Conservation (phyloP, 1,284 basidiomycete species). For the Athelia sp. region DNA sequence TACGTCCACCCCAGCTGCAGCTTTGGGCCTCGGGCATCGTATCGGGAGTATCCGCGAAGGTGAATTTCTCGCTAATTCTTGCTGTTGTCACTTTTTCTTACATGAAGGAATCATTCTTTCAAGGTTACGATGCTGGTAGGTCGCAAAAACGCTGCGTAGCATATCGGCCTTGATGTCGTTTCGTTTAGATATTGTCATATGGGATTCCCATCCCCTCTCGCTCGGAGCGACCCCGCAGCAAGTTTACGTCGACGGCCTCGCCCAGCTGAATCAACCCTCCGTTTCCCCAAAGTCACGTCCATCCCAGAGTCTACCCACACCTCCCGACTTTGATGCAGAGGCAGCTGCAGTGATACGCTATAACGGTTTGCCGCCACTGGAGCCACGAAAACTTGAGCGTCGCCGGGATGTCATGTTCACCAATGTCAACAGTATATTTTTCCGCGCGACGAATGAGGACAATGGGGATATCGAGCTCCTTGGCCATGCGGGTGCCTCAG, state of each 20-base stretch:
- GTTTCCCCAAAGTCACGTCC: constrained; percentile 25
- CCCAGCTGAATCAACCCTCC: constrained; percentile 44
- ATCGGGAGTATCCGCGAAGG: constrained; percentile 65
- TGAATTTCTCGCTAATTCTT: constrained; percentile 2
- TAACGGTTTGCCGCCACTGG: constrained; percentile 64
- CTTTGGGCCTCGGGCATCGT: constrained; percentile 72
- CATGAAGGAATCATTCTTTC: background rate
- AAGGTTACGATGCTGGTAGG: constrained; percentile 42
- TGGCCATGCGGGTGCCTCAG: constrained; percentile 9
- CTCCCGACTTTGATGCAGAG: constrained; percentile 59
- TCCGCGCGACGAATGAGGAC: constrained; percentile 41
- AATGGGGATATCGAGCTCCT: constrained; percentile 21
- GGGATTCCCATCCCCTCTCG: constrained; percentile 71
- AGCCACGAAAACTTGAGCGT: constrained; percentile 25
- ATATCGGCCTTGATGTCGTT: constrained; percentile 6
- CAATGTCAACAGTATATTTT: constrained; percentile 42
- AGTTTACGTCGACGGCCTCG: constrained; percentile 67
- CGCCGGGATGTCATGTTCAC: constrained; percentile 39
- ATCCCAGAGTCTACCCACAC: constrained; percentile 30
- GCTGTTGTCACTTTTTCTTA: background rate
- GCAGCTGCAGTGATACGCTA: constrained; percentile 43
- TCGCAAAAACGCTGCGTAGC: constrained; percentile 43
- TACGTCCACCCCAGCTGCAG: constrained; percentile 67
- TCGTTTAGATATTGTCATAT: constrained; percentile 58
- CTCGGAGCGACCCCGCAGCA: constrained; percentile 58